These are phyloP conservation scores for Pestalotiopsis sp. DNA, from an alignment of 2,329 filamentous ascomycete species.

Conservation along the genomic window DNA sequence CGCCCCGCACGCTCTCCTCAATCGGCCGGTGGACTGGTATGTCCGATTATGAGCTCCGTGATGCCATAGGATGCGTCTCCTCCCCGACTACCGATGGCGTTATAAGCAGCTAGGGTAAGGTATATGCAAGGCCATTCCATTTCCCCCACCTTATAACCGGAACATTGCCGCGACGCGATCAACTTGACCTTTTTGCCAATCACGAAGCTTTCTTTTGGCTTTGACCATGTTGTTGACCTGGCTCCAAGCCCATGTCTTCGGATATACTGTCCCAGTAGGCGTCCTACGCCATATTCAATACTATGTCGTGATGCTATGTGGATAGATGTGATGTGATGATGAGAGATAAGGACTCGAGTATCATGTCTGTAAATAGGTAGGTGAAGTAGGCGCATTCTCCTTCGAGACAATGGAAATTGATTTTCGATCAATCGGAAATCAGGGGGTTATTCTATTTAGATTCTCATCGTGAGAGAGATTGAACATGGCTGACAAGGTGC, in stretches of 20 bases:
- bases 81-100: conserved; percentile 1
- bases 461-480: not conserved
- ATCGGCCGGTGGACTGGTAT: not conserved
- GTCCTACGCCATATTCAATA: conserved; percentile 4
- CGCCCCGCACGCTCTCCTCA: not conserved
- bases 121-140: not conserved
- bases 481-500: not conserved
- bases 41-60: not conserved
- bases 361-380: not conserved
- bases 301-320: conserved; percentile 12
- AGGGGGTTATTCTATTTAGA: not conserved
- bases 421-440: not conserved
- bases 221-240: not conserved
- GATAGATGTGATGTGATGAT: not conserved
- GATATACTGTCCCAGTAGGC: not conserved
- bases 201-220: not conserved
- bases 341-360: not conserved
- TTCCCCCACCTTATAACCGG: not conserved
- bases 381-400: not conserved
- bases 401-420: not conserved
- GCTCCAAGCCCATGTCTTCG: not conserved
- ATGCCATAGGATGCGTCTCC: not conserved
- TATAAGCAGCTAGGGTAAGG: not conserved
- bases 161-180: not conserved
- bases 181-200: not conserved